Base-by-base conservation (phyloP, 2,329 filamentous ascomycete species). In the Colletotrichum lini region DNA sequence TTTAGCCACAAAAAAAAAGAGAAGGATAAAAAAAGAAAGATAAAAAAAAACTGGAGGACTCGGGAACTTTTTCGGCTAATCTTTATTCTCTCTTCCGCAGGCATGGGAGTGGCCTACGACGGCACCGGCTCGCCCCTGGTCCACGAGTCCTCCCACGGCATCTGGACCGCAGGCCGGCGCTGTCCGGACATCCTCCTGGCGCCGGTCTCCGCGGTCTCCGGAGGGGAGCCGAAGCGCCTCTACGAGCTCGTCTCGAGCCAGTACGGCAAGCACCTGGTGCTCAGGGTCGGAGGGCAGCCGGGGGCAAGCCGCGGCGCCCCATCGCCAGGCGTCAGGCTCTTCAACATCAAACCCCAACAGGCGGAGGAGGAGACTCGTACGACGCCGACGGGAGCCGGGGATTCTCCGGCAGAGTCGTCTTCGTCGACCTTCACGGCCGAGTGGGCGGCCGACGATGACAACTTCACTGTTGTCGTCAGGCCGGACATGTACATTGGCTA, bases 41-140 rank as follows among this genome's bases (percentile, higher is more conserved):
- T 1, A 30, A 9, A 8, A 30, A 30, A 30, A 8, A 30, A 30
- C 30, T 30, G 30, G 30, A 30, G 30, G 30, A 30, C 30, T 9
- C 8, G 30, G 30, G 30, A 68, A 7, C 38, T 10, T 42, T 21
- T 16, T 64, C 65, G 44, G 53, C 67, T 63, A 42, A 68, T 54
- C 30, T 54, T 10, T 38, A 13, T 7, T 49, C 44, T 60, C 59
- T 30, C 59, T 77, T 78, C 80, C 60, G 9, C 30, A 67, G 68
- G 64, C 35, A 83, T 85, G 83, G 83, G 83, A 5, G 82, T 85
- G 2, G 77, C 80, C 8, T 85, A 85, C 73, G 74, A 78, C 8
- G 77, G 73, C 4, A 70, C 79, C 42, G 76, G 72, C 21, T 84
- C 82, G 9, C 78, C 80, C 18, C 74, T 83, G 4, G 76, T 84